phyloP scores from a whole-genome alignment of 768 basidiomycete species.

The Suillus sp. region DNA sequence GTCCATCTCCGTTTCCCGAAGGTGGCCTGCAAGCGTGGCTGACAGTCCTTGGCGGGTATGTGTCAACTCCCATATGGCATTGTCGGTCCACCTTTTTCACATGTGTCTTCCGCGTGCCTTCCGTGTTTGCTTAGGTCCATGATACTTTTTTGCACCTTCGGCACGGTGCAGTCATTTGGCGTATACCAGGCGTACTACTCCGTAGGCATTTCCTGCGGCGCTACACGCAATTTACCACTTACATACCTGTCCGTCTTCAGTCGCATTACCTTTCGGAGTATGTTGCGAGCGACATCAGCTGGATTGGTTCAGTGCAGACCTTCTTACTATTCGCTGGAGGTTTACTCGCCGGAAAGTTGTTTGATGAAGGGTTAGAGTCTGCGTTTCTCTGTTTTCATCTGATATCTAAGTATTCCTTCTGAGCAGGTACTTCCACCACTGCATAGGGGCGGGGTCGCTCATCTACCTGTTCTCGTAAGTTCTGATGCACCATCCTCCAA shows the following conservation, averaged over 20 bases:
- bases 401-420: neutral
- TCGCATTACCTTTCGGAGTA: slow-evolving; percentile 40
- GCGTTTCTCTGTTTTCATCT: slow-evolving; percentile 15
- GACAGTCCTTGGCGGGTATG: slow-evolving; percentile 50
- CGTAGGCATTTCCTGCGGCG: slow-evolving; percentile 24
- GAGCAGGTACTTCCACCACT: slow-evolving; percentile 43
- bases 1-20: slow-evolving; percentile 40
- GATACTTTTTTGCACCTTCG: slow-evolving; percentile 51
- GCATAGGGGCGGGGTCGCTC: slow-evolving; percentile 37
- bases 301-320: slow-evolving; percentile 55
- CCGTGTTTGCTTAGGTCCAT: slow-evolving; percentile 34
- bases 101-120: slow-evolving; percentile 1
- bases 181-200: slow-evolving; percentile 57
- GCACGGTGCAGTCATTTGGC: slow-evolving; percentile 49
- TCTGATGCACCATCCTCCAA: neutral
- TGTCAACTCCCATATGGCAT: neutral
- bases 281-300: slow-evolving; percentile 46
- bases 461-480: slow-evolving; percentile 48
- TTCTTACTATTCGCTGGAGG: slow-evolving; percentile 51
- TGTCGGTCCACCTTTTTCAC: neutral
- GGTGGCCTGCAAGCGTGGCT: slow-evolving; percentile 49
- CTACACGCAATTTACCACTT: neutral
- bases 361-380: slow-evolving; percentile 46
- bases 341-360: slow-evolving; percentile 45
- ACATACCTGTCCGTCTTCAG: slow-evolving; percentile 22